phyloP scores from a whole-genome alignment of 441 rosid species.

The Hura crepitans region DNA sequence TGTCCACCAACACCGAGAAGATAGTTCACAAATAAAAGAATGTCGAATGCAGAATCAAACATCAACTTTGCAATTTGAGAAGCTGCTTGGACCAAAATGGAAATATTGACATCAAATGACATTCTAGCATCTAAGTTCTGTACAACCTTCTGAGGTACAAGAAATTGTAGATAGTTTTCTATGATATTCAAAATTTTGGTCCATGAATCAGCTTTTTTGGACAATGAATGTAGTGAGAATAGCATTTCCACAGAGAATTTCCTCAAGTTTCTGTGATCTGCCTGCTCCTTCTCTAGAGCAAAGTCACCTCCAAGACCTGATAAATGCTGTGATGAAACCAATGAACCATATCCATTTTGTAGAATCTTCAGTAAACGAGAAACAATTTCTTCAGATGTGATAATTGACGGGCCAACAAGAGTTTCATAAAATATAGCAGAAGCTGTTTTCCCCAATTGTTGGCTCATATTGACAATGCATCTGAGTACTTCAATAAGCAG shows the following conservation, averaged over 20 bases:
- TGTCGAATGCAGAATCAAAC: conserved; percentile 83
- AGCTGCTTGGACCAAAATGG: conserved; percentile 71
- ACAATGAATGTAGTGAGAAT: conserved; percentile 59
- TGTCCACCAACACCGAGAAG: conserved; percentile 68
- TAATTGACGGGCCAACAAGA: conserved; percentile 45
- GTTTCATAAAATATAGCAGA: conserved; percentile 82
- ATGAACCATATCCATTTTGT: conserved; percentile 67
- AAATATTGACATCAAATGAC: conserved; percentile 43
- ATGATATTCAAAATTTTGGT: conserved; percentile 57
- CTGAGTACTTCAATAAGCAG: conserved; percentile 65
- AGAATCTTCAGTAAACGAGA: conserved; percentile 72
- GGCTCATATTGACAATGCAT: conserved; percentile 59
- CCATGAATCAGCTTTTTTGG: conserved; percentile 76
- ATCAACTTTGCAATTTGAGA: conserved; percentile 78
- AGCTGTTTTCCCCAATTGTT: conserved; percentile 77
- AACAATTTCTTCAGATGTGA: conserved; percentile 73
- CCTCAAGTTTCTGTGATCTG: conserved; percentile 69
- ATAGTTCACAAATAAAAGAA: conserved; percentile 76
- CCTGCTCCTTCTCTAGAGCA: conserved; percentile 61
- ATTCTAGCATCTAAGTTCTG: conserved; percentile 45
- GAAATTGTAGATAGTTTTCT: conserved; percentile 62
- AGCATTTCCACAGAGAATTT: conserved; percentile 75
- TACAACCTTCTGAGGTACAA: conserved; percentile 68
- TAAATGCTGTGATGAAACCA: conserved; percentile 38
- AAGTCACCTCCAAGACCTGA: conserved; percentile 57